Evolutionary conservation across 371 early-diverging fungal species (phyloP), one percentile per base, ranked within the genome.

Genomic region (Mortierella sp.): DNA sequence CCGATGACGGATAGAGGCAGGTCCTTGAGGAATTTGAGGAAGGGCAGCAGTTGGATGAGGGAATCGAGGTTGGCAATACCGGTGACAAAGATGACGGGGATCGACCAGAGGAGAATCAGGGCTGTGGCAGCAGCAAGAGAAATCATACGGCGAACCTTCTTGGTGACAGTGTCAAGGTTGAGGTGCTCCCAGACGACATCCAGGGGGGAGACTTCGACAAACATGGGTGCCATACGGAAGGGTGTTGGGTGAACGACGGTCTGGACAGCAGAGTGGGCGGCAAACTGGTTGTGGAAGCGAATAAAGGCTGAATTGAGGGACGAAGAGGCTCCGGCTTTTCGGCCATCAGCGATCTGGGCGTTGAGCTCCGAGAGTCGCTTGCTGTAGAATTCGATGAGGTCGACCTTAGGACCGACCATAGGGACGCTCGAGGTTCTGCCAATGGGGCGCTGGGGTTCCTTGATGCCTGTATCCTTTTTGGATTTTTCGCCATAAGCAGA

Each of bases 131-230:
- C 78, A 3, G 84, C 72, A 21, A 90, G 21, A 57, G 93, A 92
- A 58, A 93, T 74, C 73, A 92, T 78, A 7, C 89, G 83, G 65
- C 96, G 93, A 31, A 90, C 84, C 57, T 94, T 89, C 47, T 95
- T 91, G 57, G 90, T 89, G 50, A 88, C 88, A 21, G 91, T 91
- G 34, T 83, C 85, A 26, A 95, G 89, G 74, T 93, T 94, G 84
- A 96, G 90, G 84, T 97, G 96, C 28, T 92, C 91, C 97, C 97
- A 97, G 77, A 96, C 93, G 47, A 97, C 90, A 87, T 97, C 97
- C 31, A 92, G 90, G 0, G 95, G 94, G 28, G 93, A 89, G 71
- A 96, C 92, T 47, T 94, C 92, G 21, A 92, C 88, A 75, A 91
- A 91, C 50, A 94, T 92, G 60, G 94, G 92, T 34, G 90, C 90